These are phyloP conservation scores for Artemisia argyi DNA, from an alignment of 129 eudicot genomes.

Conservation along the genomic window DNA sequence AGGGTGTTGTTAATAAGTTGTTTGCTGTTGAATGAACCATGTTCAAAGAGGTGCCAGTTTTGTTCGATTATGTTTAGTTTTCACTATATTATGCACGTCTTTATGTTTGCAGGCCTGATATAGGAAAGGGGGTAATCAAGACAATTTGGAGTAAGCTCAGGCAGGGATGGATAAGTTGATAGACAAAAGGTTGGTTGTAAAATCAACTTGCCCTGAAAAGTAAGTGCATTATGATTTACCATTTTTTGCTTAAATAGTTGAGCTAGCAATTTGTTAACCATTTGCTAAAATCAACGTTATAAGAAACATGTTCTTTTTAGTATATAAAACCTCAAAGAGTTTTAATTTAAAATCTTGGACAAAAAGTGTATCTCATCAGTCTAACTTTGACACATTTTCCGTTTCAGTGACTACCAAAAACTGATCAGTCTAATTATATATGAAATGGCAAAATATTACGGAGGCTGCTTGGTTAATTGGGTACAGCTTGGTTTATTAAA, in stretches of 20 bases:
- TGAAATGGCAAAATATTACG: too few species aligned
- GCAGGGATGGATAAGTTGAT: conserved; percentile 80
- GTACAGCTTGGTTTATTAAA: too few species aligned
- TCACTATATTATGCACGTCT: too few species aligned
- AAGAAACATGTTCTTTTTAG: background rate
- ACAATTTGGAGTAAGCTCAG: conserved; percentile 77
- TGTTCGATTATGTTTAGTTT: too few species aligned
- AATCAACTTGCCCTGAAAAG: conserved; percentile 95
- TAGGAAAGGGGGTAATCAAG: conserved; percentile 81
- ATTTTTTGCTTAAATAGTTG: background rate
- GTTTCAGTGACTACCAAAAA: background rate
- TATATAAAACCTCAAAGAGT: background rate
- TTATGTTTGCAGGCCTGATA: conserved; percentile 62
- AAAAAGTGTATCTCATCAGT: background rate
- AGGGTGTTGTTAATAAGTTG: too few species aligned
- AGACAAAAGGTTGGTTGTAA: conserved; percentile 73
- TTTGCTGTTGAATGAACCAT: too few species aligned
- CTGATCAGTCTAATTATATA: background rate
- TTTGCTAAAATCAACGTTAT: background rate
- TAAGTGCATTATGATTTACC: conserved; percentile 27
- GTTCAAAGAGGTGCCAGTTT: too few species aligned
- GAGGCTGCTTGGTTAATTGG: too few species aligned
- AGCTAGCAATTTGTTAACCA: background rate
- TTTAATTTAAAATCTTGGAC: background rate
- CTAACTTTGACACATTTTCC: background rate